phyloP scores from a whole-genome alignment of 495 filamentous ascomycete genomes.

The Penicillium waksmanii region DNA sequence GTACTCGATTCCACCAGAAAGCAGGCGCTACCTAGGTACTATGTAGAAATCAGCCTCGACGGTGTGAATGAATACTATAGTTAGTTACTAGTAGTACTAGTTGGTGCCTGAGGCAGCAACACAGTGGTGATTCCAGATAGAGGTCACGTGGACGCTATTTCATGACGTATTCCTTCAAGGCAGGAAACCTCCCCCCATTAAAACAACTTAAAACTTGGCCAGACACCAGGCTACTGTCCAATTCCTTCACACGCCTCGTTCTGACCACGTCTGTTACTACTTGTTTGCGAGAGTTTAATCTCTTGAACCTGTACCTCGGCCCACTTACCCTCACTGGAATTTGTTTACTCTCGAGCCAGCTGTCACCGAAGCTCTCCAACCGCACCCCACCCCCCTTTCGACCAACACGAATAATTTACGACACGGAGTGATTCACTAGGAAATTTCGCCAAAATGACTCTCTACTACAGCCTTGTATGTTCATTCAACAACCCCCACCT shows the following conservation, averaged over 20 bases:
- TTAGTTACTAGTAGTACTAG: too few species aligned
- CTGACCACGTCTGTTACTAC: constrained; percentile 14
- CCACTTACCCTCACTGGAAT: constrained; percentile 4
- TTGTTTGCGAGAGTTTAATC: neutral
- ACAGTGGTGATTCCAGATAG: constrained; percentile 14
- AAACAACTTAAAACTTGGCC: constrained; percentile 36
- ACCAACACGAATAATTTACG: constrained; percentile 18
- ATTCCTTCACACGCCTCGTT: constrained; percentile 13
- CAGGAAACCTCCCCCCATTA: constrained; percentile 28
- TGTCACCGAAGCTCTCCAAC: constrained; percentile 19
- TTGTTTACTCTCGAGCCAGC: constrained; percentile 29
- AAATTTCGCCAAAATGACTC: constrained; percentile 75
- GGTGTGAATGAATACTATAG: too few species aligned
- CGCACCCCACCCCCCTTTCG: constrained; percentile 27
- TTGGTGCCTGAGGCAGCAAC: neutral
- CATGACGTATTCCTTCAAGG: constrained; percentile 44
- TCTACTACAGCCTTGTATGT: constrained; percentile 97
- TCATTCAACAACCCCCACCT: neutral
- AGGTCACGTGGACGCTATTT: constrained; percentile 28
- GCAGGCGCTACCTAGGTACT: too few species aligned
- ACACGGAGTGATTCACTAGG: constrained; percentile 10
- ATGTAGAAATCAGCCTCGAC: too few species aligned
- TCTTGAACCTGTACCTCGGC: constrained; percentile 1
- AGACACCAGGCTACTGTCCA: constrained; percentile 7
- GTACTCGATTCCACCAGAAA: too few species aligned